Evolutionary conservation across 2,329 filamentous ascomycete genomes (phyloP).

Genomic region (Aspergillus eucalypticola): DNA sequence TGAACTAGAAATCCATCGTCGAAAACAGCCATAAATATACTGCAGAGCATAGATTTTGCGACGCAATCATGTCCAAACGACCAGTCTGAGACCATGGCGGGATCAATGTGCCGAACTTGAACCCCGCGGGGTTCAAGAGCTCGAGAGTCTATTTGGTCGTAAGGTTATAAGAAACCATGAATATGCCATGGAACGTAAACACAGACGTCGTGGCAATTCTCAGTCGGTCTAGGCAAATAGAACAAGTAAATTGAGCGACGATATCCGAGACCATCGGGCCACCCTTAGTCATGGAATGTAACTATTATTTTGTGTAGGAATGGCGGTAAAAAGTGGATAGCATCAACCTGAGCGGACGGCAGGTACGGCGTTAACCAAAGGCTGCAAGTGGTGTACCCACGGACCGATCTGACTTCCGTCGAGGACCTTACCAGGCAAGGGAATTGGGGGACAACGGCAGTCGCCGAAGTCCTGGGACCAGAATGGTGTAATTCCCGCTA

Average conservation of each 20-base stretch:
- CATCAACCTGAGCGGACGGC: background rate
- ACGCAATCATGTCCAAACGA: background rate
- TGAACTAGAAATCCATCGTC: too few relatives aligned
- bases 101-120: background rate
- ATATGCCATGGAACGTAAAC: background rate
- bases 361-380: background rate
- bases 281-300: background rate
- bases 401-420: background rate
- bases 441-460: background rate
- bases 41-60: background rate
- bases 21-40: background rate
- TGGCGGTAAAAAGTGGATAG: background rate
- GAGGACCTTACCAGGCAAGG: conserved; percentile 1
- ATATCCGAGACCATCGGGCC: background rate
- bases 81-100: background rate
- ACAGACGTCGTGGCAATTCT: background rate
- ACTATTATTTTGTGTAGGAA: too few relatives aligned
- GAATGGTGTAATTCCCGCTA: background rate
- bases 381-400: background rate
- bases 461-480: conserved; percentile 7
- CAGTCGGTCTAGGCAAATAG: background rate
- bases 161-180: background rate
- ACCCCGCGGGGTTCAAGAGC: background rate
- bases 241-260: background rate
- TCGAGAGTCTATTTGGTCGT: too few relatives aligned